phyloP scores from a whole-genome alignment of 805 yeast genomes.

The Pichia gijzeniarum region DNA sequence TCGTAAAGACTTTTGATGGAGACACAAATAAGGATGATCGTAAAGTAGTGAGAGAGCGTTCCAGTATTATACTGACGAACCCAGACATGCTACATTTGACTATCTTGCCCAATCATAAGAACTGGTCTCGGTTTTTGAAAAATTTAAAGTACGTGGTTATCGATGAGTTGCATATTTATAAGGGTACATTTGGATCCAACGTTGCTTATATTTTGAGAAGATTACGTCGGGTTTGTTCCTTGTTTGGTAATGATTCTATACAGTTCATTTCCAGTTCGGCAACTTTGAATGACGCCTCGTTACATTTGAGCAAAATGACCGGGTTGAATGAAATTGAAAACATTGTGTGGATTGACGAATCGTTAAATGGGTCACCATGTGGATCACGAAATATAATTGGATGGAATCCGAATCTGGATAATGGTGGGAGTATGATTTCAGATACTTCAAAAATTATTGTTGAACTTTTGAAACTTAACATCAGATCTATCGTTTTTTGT shows the following conservation, averaged over 20 bases:
- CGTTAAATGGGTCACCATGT: slow-evolving; percentile 77
- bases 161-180: slow-evolving; percentile 82
- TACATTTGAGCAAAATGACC: slow-evolving; percentile 69
- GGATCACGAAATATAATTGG: slow-evolving; percentile 70
- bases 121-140: slow-evolving; percentile 68
- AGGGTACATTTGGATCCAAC: slow-evolving; percentile 89
- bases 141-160: slow-evolving; percentile 69
- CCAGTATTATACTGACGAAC: slow-evolving; percentile 83
- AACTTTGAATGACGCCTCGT: slow-evolving; percentile 67
- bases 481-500: slow-evolving; percentile 86
- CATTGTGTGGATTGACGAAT: slow-evolving; percentile 49
- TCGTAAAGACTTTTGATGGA: slow-evolving; percentile 70
- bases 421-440: slow-evolving; percentile 52
- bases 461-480: slow-evolving; percentile 52
- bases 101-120: slow-evolving; percentile 67
- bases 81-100: slow-evolving; percentile 92
- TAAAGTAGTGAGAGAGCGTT: slow-evolving; percentile 46
- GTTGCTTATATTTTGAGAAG: slow-evolving; percentile 83
- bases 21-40: slow-evolving; percentile 69
- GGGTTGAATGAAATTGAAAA: slow-evolving; percentile 45
- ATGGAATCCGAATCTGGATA: slow-evolving; percentile 82
- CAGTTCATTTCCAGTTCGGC: slow-evolving; percentile 91
- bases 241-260: slow-evolving; percentile 45
- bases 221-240: slow-evolving; percentile 55
- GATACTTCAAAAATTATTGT: slow-evolving; percentile 75